Evolutionary conservation across 1,284 basidiomycete genomes (phyloP), one percentile per base, ranked within the genome.

Genomic region (Coniferiporia sulphurascens): DNA sequence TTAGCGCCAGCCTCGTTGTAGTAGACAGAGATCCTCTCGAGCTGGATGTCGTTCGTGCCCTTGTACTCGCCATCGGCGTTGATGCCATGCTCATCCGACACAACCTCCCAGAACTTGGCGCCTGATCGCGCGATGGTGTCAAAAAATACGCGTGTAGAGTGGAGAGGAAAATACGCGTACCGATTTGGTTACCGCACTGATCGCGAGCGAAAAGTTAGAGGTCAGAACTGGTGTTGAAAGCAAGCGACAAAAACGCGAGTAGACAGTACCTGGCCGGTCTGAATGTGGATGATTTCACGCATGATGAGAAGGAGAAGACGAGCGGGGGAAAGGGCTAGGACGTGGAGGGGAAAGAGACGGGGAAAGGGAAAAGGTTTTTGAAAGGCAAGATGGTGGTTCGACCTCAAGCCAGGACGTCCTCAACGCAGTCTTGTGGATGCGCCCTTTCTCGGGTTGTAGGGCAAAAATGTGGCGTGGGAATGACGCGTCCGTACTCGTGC

Each of bases 101-200:
- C 87, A 69, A 93, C 94, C 77, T 91, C 94, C 95, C 94, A 98
- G 87, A 98, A 98, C 79, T 97, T 97, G 82, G 93, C 91, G 89
- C 91, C 90, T 91, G 56, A 34, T 53, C 54, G 32, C 56, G 59
- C 34, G 35, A 60, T 58, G 61, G 54, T 19, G 58, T 63, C 56
- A 55, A 58, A 60, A 68, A 61, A 63, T 48, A 59, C 61, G 58
- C 19, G 50, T 51, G 49, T 59, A 56, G 64, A 68, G 64, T 60
- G 3, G 21, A 48, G 21, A 7, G 15, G 15, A 45, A 41, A 21
- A 41, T 3, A 67, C 64, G 68, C 82, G 64, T 69, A 92, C 93
- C 93, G 72, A 96, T 95, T 81, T 96, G 93, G 90, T 96, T 96
- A 84, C 94, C 94, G 74, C 94, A 95, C 91, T 96, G 75, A 55